phyloP scores from a whole-genome alignment of 768 basidiomycete genomes.

The Mycena maculata region DNA sequence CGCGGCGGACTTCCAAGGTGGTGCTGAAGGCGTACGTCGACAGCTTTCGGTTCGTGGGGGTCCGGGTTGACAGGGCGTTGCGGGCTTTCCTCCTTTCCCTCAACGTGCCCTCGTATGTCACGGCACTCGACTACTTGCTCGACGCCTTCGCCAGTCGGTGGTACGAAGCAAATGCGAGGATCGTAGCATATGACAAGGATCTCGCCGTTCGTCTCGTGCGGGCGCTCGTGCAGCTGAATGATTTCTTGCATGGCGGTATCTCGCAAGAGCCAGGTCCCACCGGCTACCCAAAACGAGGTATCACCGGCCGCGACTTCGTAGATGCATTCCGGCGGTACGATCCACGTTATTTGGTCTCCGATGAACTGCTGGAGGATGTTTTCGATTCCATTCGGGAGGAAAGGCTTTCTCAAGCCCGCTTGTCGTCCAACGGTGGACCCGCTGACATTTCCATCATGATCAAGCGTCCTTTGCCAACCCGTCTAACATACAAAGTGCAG shows the following conservation, averaged over 20 bases:
- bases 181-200: constrained; percentile 86
- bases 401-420: constrained; percentile 76
- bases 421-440: constrained; percentile 51
- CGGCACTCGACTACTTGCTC: constrained; percentile 75
- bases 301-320: constrained; percentile 83
- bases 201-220: constrained; percentile 81
- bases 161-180: constrained; percentile 87
- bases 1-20: constrained; percentile 75
- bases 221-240: constrained; percentile 89
- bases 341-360: constrained; percentile 72
- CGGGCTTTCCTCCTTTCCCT: constrained; percentile 90
- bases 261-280: constrained; percentile 69
- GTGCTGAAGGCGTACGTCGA: constrained; percentile 89
- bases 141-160: constrained; percentile 89
- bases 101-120: constrained; percentile 60
- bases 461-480: constrained; percentile 79
- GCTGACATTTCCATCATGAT: constrained; percentile 71
- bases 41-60: constrained; percentile 84
- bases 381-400: constrained; percentile 83
- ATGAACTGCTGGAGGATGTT: constrained; percentile 80
- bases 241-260: constrained; percentile 83
- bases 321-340: constrained; percentile 87
- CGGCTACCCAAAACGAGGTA: constrained; percentile 64
- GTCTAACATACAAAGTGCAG: constrained; percentile 88
- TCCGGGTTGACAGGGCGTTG: constrained; percentile 90